Conservation (phyloP, 2,329 filamentous ascomycete genomes). For the Botrytis squamosa region DNA sequence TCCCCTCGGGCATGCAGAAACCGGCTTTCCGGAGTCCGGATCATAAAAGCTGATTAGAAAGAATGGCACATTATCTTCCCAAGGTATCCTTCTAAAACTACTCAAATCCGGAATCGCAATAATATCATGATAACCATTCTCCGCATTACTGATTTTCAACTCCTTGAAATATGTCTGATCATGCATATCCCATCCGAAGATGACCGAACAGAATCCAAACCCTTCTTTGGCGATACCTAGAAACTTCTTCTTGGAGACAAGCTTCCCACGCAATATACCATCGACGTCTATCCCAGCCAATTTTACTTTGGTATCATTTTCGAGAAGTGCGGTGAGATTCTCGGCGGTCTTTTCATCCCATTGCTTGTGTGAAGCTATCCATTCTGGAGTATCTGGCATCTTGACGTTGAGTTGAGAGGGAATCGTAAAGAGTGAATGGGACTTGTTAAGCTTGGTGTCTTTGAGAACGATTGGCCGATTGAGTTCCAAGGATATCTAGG, state of each 20-base stretch:
- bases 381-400: conserved; percentile 18
- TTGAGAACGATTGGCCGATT: background rate
- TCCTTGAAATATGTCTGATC: conserved; percentile 86
- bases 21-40: conserved; percentile 68
- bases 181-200: conserved; percentile 98
- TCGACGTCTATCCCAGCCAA: conserved; percentile 86
- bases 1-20: conserved; percentile 78
- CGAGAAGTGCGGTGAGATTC: conserved; percentile 64
- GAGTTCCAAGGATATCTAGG: background rate
- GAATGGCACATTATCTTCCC: conserved; percentile 84
- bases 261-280: conserved; percentile 82
- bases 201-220: conserved; percentile 91
- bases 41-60: conserved; percentile 83
- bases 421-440: background rate
- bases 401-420: background rate
- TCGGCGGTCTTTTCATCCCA: conserved; percentile 55
- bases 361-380: conserved; percentile 18
- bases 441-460: background rate
- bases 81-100: conserved; percentile 81
- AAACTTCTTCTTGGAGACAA: conserved; percentile 92
- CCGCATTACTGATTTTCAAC: conserved; percentile 82
- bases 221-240: conserved; percentile 75
- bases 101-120: conserved; percentile 77
- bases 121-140: conserved; percentile 85
- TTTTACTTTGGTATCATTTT: conserved; percentile 76